Conservation (phyloP, 371 early-diverging fungal species). For the Haplosporangium sp. region DNA sequence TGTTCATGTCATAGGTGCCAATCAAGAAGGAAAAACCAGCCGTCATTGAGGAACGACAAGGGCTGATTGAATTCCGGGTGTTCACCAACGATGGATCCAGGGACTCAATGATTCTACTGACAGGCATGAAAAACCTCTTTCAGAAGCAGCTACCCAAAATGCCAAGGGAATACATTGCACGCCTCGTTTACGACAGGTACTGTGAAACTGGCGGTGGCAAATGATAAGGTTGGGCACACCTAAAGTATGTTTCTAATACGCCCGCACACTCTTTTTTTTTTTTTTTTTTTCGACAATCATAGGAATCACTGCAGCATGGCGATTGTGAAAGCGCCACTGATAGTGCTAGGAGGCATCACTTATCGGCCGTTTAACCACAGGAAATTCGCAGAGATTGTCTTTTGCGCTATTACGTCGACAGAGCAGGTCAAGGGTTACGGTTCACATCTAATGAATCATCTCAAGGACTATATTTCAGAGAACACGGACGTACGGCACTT, state of each 20-base stretch:
- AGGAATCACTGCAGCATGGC: slow-evolving; percentile 90
- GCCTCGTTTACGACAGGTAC: slow-evolving; percentile 95
- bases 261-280: not conserved
- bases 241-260: not conserved
- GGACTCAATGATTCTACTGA: slow-evolving; percentile 87
- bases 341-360: slow-evolving; percentile 97
- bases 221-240: not conserved
- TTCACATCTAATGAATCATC: slow-evolving; percentile 91
- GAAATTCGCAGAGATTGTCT: slow-evolving; percentile 99
- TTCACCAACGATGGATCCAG: slow-evolving; percentile 77
- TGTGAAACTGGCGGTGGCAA: not conserved
- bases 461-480: slow-evolving; percentile 89
- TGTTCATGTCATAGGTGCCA: slow-evolving; percentile 17
- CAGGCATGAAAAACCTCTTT: slow-evolving; percentile 96
- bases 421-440: slow-evolving; percentile 99
- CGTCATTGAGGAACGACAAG: slow-evolving; percentile 73
- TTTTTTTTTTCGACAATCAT: not conserved
- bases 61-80: slow-evolving; percentile 76
- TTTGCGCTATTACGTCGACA: slow-evolving; percentile 95
- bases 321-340: slow-evolving; percentile 72
- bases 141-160: slow-evolving; percentile 99
- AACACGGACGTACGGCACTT: slow-evolving; percentile 85
- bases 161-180: slow-evolving; percentile 99
- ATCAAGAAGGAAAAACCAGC: slow-evolving; percentile 59
- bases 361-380: slow-evolving; percentile 93